phyloP scores from a whole-genome alignment of 2,329 filamentous ascomycete genomes.

The Fusarium sp. region DNA sequence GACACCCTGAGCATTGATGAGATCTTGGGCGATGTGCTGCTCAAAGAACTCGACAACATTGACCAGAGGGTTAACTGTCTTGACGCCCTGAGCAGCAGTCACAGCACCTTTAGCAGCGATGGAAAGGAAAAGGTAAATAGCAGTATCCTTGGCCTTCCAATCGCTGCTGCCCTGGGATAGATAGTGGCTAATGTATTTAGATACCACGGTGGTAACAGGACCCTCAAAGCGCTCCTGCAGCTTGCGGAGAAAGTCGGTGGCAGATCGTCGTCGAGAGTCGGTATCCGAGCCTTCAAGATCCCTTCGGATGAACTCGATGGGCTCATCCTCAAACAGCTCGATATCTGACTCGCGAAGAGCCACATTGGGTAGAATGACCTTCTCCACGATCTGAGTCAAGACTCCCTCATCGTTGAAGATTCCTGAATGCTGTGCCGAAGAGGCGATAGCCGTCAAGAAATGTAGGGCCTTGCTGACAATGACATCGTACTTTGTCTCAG shows the following conservation, averaged over 20 bases:
- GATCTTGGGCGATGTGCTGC: conserved; percentile 88
- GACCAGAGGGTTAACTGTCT: conserved; percentile 86
- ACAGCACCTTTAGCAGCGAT: conserved; percentile 92
- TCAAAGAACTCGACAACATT: conserved; percentile 96
- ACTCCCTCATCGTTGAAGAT: conserved; percentile 87
- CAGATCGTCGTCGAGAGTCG: conserved; percentile 89
- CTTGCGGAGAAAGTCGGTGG: conserved; percentile 92
- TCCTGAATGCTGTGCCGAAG: conserved; percentile 79
- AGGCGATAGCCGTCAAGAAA: conserved; percentile 90
- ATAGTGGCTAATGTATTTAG: conserved; percentile 87
- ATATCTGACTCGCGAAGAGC: conserved; percentile 91
- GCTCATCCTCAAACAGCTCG: conserved; percentile 97
- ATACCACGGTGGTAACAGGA: conserved; percentile 87
- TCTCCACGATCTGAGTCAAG: conserved; percentile 89
- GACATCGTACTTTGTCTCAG: conserved; percentile 92
- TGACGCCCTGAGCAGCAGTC: conserved; percentile 89
- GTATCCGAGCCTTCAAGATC: conserved; percentile 97
- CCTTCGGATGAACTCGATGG: conserved; percentile 95
- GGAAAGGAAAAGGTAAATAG: conserved; percentile 95
- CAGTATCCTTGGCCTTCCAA: conserved; percentile 98
- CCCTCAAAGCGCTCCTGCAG: conserved; percentile 89
- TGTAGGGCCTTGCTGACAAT: conserved; percentile 94
- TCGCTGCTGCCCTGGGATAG: conserved; percentile 82
- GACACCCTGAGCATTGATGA: conserved; percentile 74
- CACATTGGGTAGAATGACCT: conserved; percentile 94